Conservation (phyloP, 768 basidiomycete species). For the Psilocybe tampanensis region DNA sequence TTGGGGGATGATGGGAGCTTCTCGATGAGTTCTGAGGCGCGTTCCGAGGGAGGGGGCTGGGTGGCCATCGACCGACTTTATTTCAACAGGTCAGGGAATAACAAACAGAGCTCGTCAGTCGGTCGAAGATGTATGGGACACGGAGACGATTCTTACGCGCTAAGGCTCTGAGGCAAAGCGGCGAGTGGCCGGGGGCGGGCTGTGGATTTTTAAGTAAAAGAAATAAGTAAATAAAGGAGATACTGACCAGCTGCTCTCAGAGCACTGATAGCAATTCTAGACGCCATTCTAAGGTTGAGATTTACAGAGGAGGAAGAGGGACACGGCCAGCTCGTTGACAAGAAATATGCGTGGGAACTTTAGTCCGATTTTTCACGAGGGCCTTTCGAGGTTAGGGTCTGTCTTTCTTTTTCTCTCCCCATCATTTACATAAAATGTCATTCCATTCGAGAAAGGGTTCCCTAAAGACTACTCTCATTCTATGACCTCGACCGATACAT, state of each 20-base stretch:
- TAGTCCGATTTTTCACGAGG: conserved; percentile 43
- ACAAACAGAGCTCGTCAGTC: conserved; percentile 12
- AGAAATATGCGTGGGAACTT: conserved; percentile 39
- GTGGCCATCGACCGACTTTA: conserved; percentile 69
- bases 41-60: conserved; percentile 74
- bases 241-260: conserved; percentile 61
- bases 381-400: conserved; percentile 33
- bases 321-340: conserved; percentile 31
- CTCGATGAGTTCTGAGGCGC: conserved; percentile 89
- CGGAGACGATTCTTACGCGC: conserved; percentile 40
- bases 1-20: conserved; percentile 82
- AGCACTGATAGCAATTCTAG: conserved; percentile 69
- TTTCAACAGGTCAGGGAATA: conserved; percentile 34
- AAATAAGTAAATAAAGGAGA: background rate
- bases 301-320: conserved; percentile 27
- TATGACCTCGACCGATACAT: background rate
- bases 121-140: conserved; percentile 3
- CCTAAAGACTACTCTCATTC: background rate
- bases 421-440: no score
- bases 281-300: conserved; percentile 53
- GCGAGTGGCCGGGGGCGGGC: conserved; percentile 59
- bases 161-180: conserved; percentile 44
- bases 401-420: background rate
- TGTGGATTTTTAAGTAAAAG: conserved; percentile 24
- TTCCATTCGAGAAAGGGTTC: background rate